Conservation (phyloP, 345 rosid genomes). For the Lumnitzera racemosa region DNA sequence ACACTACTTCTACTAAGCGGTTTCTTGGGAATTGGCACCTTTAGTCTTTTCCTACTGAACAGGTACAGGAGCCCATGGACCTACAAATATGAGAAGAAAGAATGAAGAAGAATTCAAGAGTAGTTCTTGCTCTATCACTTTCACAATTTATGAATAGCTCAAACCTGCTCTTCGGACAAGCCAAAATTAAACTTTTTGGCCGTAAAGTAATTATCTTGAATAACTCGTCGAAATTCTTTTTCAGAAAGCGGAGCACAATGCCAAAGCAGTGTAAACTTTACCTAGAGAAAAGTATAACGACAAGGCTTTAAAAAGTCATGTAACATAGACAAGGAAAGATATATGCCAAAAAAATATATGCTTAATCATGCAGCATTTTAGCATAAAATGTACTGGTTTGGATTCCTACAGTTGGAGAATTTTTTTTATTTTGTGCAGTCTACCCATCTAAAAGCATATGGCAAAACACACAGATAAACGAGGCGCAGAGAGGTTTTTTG, state of each 20-base stretch:
- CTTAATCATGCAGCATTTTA: too few species aligned
- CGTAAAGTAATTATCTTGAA: slow-evolving; percentile 47
- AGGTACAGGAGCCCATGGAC: slow-evolving; percentile 31
- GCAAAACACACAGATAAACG: too few species aligned
- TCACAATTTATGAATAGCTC: background rate
- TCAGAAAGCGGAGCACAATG: slow-evolving; percentile 45
- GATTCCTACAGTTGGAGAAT: too few species aligned
- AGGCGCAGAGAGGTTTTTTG: too few species aligned
- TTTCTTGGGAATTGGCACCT: slow-evolving; percentile 8
- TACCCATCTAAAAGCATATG: too few species aligned
- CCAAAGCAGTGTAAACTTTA: slow-evolving; percentile 38
- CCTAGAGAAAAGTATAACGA: slow-evolving; percentile 18
- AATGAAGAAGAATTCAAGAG: background rate
- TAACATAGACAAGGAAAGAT: background rate
- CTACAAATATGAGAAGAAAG: slow-evolving; percentile 19
- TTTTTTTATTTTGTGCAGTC: too few species aligned
- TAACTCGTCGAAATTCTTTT: slow-evolving; percentile 41
- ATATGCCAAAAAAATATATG: background rate
- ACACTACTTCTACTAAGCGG: slow-evolving; percentile 6
- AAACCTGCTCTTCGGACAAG: slow-evolving; percentile 50
- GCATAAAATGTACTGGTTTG: too few species aligned
- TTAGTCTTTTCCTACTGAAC: slow-evolving; percentile 33
- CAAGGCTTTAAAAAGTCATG: background rate
- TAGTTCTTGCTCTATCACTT: slow-evolving; percentile 1
- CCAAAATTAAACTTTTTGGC: slow-evolving; percentile 54